Percentiles rank a stretch among this genome's conserved stretches.
These are phyloP conservation scores for Penicillium italicum DNA, from an alignment of 2,329 filamentous ascomycete genomes.

Conservation along the genomic window DNA sequence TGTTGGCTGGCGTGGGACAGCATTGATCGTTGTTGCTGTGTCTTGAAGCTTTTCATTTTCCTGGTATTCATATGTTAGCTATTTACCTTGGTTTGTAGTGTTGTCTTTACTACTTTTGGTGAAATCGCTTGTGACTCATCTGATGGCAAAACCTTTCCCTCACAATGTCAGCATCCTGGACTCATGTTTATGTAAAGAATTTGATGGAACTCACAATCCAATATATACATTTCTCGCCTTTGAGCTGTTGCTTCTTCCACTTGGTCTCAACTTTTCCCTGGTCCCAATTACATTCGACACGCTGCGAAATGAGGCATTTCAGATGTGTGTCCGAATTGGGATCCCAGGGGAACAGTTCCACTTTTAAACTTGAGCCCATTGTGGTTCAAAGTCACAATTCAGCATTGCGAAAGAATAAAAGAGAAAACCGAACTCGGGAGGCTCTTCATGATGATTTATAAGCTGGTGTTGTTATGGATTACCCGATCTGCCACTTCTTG, in stretches of 20 bases:
- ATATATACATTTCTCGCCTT: slow-evolving; percentile 21
- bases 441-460: not conserved
- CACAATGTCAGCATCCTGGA: not conserved
- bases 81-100: not conserved
- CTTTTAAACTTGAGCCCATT: slow-evolving; percentile 6
- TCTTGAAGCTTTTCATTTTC: slow-evolving; percentile 8
- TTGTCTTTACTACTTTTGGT: not conserved
- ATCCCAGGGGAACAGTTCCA: slow-evolving; percentile 21
- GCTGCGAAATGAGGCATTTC: slow-evolving; percentile 13
- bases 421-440: not conserved
- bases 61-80: not conserved
- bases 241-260: slow-evolving; percentile 15
- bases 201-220: slow-evolving; percentile 19
- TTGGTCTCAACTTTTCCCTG: slow-evolving; percentile 15
- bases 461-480: not conserved
- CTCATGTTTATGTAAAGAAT: not conserved
- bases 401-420: not conserved
- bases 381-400: not conserved
- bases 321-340: slow-evolving; percentile 12
- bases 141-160: not conserved
- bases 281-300: slow-evolving; percentile 21
- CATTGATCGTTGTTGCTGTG: slow-evolving; percentile 18
- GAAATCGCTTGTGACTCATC: slow-evolving; percentile 7
- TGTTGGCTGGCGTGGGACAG: slow-evolving; percentile 11
- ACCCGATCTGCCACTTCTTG: no score